phyloP scores from a whole-genome alignment of 1,139 yeast species.

The Protomyces pachydermus region DNA sequence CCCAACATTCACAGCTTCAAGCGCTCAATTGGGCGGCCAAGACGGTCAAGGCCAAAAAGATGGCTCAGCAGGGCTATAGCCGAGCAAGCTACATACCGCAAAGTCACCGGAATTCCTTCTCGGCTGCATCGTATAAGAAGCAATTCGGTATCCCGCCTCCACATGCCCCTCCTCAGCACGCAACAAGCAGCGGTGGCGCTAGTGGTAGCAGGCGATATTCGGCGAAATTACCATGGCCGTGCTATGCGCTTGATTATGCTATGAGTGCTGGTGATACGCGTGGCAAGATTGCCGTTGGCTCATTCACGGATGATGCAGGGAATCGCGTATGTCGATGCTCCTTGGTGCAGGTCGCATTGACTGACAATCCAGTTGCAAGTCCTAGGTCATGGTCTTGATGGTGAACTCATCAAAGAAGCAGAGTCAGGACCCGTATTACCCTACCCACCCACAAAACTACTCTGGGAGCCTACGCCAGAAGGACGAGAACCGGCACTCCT shows the following conservation, averaged over 20 bases:
- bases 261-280: constrained; percentile 1
- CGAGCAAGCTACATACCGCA: not conserved
- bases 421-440: constrained; percentile 18
- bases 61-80: not conserved
- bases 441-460: constrained; percentile 25
- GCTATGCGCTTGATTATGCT: constrained; percentile 25
- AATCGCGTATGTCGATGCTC: constrained; percentile 1
- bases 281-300: constrained; percentile 24
- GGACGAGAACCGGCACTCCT: constrained; percentile 8
- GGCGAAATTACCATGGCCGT: constrained; percentile 21
- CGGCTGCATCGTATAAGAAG: constrained; percentile 13
- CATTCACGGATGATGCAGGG: constrained; percentile 21
- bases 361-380: constrained; percentile 2
- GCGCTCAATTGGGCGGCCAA: too few relatives aligned
- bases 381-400: constrained; percentile 13
- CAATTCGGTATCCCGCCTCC: constrained; percentile 8
- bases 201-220: not conserved
- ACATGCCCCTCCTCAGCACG: not conserved
- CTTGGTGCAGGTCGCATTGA: too few relatives aligned
- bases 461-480: constrained; percentile 25
- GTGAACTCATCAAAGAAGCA: constrained; percentile 13
- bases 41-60: not conserved
- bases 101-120: constrained; percentile 20
- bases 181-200: not conserved
- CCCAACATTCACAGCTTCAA: too few relatives aligned